phyloP scores from a whole-genome alignment of 2,329 filamentous ascomycete genomes.

The Furcasterigmium sp. region DNA sequence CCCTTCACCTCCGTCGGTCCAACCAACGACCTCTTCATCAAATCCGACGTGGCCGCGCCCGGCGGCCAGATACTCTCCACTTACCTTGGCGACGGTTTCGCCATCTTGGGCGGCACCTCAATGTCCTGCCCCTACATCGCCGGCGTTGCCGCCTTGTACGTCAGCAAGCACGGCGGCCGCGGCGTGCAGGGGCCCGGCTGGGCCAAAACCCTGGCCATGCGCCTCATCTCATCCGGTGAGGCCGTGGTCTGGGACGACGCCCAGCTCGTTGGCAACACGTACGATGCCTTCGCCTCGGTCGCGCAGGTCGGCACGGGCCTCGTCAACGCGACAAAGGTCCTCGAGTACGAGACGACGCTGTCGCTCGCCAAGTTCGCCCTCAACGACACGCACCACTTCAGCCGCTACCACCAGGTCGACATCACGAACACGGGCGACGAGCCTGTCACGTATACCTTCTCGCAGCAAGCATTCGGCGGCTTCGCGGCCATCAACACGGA shows the following conservation, averaged over 20 bases:
- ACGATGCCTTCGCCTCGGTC: constrained; percentile 20
- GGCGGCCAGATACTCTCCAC: constrained; percentile 7
- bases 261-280: constrained; percentile 5
- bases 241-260: constrained; percentile 21
- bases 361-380: constrained; percentile 31
- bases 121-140: constrained; percentile 2
- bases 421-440: constrained; percentile 30
- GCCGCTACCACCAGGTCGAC: constrained; percentile 14
- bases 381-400: constrained; percentile 36
- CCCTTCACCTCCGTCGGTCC: constrained; percentile 2
- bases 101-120: constrained; percentile 9
- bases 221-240: constrained; percentile 20
- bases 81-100: constrained; percentile 8
- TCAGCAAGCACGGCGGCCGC: neutral
- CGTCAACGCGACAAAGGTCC: constrained; percentile 32
- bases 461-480: constrained; percentile 23
- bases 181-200: constrained; percentile 9
- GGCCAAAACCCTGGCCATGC: constrained; percentile 24
- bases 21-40: constrained; percentile 6
- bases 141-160: neutral
- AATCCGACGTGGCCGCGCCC: constrained; percentile 9
- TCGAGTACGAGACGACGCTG: constrained; percentile 28
- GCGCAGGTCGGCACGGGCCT: constrained; percentile 34
- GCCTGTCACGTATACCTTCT: constrained; percentile 24
- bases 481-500: constrained; percentile 21